Conservation (phyloP, 225 moss, liverwort and hornwort genomes). For the Physcomitrellopsis africana region DNA sequence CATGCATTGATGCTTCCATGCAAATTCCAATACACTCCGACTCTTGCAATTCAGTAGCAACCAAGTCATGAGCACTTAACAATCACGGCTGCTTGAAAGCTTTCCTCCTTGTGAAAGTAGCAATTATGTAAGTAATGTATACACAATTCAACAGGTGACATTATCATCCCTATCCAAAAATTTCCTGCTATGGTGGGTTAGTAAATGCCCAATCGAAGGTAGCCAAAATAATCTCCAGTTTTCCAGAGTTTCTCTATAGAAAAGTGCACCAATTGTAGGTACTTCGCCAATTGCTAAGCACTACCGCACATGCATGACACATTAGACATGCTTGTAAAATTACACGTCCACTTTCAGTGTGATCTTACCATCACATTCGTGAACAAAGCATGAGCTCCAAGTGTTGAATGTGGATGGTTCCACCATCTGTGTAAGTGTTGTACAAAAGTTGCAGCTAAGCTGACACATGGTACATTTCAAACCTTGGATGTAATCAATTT, state of each 20-base stretch:
- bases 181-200: constrained; percentile 21
- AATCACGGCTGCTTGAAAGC: neutral
- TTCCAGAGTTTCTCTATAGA: constrained; percentile 11
- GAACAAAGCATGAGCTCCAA: constrained; percentile 24
- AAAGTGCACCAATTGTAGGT: constrained; percentile 17
- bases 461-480: constrained; percentile 35
- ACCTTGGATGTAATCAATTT: constrained; percentile 14
- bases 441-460: constrained; percentile 37
- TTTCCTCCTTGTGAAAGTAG: constrained; percentile 11
- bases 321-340: constrained; percentile 30
- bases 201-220: constrained; percentile 28
- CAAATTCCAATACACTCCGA: neutral
- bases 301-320: neutral
- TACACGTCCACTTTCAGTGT: constrained; percentile 30
- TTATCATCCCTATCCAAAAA: constrained; percentile 23
- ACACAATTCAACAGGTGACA: constrained; percentile 23
- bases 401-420: constrained; percentile 22
- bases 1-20: neutral
- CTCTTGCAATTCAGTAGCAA: neutral
- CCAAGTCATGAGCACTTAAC: neutral
- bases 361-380: constrained; percentile 1
- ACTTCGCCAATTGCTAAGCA: constrained; percentile 18
- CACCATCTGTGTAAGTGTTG: constrained; percentile 32
- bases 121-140: neutral
- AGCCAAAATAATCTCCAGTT: constrained; percentile 19